Evolutionary conservation across 441 rosid genomes (phyloP).

Genomic region (Arabidopsis lyrata): DNA sequence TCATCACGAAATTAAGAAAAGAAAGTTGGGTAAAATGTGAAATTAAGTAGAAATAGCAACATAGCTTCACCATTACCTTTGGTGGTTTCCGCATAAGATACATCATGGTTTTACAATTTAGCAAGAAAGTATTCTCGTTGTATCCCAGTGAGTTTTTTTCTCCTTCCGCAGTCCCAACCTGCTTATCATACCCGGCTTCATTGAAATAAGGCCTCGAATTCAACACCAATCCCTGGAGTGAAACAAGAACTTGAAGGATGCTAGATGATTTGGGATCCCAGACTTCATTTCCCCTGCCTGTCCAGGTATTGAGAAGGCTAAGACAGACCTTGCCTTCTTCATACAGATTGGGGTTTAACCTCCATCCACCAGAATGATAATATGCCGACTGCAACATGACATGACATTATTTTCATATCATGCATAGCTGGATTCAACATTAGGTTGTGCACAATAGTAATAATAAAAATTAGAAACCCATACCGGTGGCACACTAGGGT

Average conservation of each 20-base stretch:
- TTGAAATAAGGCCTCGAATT: constrained; percentile 97
- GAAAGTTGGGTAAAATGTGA: constrained; percentile 5
- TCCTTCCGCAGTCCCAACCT: constrained; percentile 95
- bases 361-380: constrained; percentile 99
- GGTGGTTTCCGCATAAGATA: constrained; percentile 90
- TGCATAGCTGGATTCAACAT: constrained; percentile 5
- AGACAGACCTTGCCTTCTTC: constrained; percentile 99
- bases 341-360: constrained; percentile 92
- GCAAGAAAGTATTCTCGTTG: constrained; percentile 90
- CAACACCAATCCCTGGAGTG: constrained; percentile 95
- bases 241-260: constrained; percentile 97
- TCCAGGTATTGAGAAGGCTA: constrained; percentile 98
- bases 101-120: constrained; percentile 96
- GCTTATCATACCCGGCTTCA: constrained; percentile 98
- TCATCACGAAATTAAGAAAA: constrained; percentile 24
- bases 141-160: constrained; percentile 96
- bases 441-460: constrained; percentile 2
- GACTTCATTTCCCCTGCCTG: constrained; percentile 95
- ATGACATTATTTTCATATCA: constrained; percentile 29
- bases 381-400: constrained; percentile 74
- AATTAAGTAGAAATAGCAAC: constrained; percentile 20
- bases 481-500: constrained; percentile 94
- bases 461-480: constrained; percentile 35
- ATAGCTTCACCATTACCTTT: constrained; percentile 57
- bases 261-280: constrained; percentile 96